A percentile compares a stretch with the other conserved stretches of the same genome.
phyloP scores from a whole-genome alignment of 1,284 basidiomycete genomes.

The Mycosarcoma mackinlayi region DNA sequence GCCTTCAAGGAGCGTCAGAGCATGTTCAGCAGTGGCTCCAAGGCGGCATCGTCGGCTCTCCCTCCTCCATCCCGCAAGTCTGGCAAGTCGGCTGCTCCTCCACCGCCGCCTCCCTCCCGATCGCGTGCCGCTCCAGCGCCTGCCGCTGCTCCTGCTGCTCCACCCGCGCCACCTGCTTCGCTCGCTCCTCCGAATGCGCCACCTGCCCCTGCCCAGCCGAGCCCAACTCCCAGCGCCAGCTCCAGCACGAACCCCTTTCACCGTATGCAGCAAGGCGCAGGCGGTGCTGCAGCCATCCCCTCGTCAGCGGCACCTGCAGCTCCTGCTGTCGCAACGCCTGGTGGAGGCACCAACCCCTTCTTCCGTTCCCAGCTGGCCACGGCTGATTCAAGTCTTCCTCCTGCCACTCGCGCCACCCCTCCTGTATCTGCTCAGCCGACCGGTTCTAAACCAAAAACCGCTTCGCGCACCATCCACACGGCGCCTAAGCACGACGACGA shows the following conservation, averaged over 20 bases:
- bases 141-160: constrained; percentile 43
- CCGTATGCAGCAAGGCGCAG: constrained; percentile 55
- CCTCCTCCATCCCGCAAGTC: constrained; percentile 54
- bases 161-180: constrained; percentile 30
- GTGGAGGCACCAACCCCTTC: constrained; percentile 62
- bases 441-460: constrained; percentile 18
- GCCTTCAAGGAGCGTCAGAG: constrained; percentile 60
- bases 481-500: constrained; percentile 64
- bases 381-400: constrained; percentile 36
- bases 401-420: constrained; percentile 43
- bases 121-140: constrained; percentile 45
- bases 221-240: constrained; percentile 28
- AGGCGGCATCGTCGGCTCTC: constrained; percentile 43
- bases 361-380: constrained; percentile 48
- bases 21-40: constrained; percentile 45
- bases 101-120: constrained; percentile 47
- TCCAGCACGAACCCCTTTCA: constrained; percentile 63
- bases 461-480: constrained; percentile 46
- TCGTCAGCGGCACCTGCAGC: constrained; percentile 20
- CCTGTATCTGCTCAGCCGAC: constrained; percentile 51
- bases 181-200: constrained; percentile 20
- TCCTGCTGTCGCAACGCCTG: constrained; percentile 22
- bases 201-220: constrained; percentile 32
- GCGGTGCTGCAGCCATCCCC: constrained; percentile 24
- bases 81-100: constrained; percentile 36